phyloP scores from a whole-genome alignment of 805 yeast species.

The Candida namnaoensis region DNA sequence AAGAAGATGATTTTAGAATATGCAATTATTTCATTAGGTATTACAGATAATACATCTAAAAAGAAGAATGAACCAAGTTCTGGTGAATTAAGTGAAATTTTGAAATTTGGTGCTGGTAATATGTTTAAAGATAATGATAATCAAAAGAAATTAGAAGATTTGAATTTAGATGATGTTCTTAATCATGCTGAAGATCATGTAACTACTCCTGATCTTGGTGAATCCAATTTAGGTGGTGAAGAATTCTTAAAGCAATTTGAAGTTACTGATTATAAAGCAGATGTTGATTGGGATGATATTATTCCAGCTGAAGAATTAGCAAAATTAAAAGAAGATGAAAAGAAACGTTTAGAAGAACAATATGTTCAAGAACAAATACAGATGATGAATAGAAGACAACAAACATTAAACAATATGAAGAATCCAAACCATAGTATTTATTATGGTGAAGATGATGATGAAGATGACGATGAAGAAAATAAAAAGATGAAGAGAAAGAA shows the following conservation, averaged over 20 bases:
- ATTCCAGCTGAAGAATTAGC: constrained; percentile 91
- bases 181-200: constrained; percentile 96
- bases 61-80: constrained; percentile 68
- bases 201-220: constrained; percentile 94
- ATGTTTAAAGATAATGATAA: constrained; percentile 96
- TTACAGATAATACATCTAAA: constrained; percentile 57
- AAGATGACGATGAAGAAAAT: constrained; percentile 28
- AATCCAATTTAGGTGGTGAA: constrained; percentile 96
- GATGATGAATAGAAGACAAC: constrained; percentile 74
- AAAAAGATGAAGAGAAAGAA: constrained; percentile 22
- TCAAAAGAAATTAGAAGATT: constrained; percentile 89
- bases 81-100: constrained; percentile 82
- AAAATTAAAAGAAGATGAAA: constrained; percentile 86
- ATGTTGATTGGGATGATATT: constrained; percentile 98
- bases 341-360: constrained; percentile 76
- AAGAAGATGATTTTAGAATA: constrained; percentile 97
- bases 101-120: constrained; percentile 97
- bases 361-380: constrained; percentile 85
- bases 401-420: constrained; percentile 56
- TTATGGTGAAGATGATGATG: constrained; percentile 30
- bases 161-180: constrained; percentile 92
- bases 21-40: constrained; percentile 94
- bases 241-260: constrained; percentile 96
- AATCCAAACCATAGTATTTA: constrained; percentile 30
- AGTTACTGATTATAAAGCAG: constrained; percentile 97